Evolutionary conservation across 805 yeast species (phyloP).

Genomic region (Pichia deserticola): DNA sequence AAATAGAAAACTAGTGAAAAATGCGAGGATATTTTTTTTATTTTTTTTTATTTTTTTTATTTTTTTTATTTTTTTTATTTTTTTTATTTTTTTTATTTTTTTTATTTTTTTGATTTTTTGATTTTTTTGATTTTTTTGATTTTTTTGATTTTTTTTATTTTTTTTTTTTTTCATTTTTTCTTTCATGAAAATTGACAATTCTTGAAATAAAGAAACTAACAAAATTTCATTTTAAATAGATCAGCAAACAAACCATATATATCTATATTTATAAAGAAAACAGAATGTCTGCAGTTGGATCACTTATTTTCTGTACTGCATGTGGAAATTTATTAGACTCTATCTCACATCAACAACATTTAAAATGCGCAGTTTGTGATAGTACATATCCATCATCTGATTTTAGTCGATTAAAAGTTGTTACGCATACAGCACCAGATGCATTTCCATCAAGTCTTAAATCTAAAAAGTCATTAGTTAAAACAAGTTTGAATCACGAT

Average conservation of each 20-base stretch:
- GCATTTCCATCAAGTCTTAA: slow-evolving; percentile 87
- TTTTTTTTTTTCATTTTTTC: no score
- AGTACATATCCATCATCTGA: slow-evolving; percentile 36
- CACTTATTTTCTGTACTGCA: slow-evolving; percentile 84
- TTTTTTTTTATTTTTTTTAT: no score
- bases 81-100: no score
- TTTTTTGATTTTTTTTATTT: no score
- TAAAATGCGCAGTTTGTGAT: slow-evolving; percentile 30
- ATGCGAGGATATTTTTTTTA: no score
- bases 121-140: no score
- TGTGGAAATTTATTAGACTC: slow-evolving; percentile 89
- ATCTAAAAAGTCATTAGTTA: slow-evolving; percentile 82
- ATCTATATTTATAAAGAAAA: background rate
- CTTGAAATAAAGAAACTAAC: no score
- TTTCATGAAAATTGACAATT: no score
- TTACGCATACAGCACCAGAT: slow-evolving; percentile 80
- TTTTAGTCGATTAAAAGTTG: slow-evolving; percentile 75
- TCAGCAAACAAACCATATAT: background rate
- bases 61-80: no score
- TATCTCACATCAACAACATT: slow-evolving; percentile 34
- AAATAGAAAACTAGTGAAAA: no score
- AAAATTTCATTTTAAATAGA: no score
- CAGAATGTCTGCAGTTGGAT: slow-evolving; percentile 88
- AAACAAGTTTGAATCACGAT: slow-evolving; percentile 66
- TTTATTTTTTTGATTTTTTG: no score